Conservation (phyloP, 441 rosid species). For the Croton laevigatus region DNA sequence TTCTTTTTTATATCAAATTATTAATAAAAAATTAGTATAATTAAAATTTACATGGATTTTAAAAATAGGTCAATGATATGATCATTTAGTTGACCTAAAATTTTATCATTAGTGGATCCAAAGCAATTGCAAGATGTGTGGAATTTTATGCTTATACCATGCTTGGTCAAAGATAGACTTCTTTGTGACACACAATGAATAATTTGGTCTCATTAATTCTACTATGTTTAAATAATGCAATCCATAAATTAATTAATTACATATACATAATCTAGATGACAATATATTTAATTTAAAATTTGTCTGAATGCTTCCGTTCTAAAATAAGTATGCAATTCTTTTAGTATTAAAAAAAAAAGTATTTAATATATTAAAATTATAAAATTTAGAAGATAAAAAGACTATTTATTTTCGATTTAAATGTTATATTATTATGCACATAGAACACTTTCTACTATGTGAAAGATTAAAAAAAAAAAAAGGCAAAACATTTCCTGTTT, state of each 20-base stretch:
- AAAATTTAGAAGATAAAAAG: too few species aligned
- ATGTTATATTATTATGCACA: too few species aligned
- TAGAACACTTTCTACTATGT: too few species aligned
- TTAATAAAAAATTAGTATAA: background rate
- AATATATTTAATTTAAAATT: too few species aligned
- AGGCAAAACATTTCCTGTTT: too few species aligned
- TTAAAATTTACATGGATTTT: background rate
- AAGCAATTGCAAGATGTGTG: conserved; percentile 21
- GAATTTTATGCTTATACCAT: conserved; percentile 16
- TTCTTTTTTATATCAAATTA: background rate
- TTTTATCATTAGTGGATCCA: conserved; percentile 19
- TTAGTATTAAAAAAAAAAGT: too few species aligned
- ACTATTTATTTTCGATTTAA: too few species aligned
- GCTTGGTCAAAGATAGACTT: conserved; percentile 26
- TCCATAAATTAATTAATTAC: background rate
- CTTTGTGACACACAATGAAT: conserved; percentile 5
- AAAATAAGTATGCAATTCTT: too few species aligned
- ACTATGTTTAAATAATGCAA: background rate
- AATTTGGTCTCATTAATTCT: conserved; percentile 17
- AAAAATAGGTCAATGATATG: conserved; percentile 41
- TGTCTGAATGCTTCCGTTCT: too few species aligned
- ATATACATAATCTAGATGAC: too few species aligned
- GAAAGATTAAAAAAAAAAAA: too few species aligned
- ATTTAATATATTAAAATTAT: too few species aligned
- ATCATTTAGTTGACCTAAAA: conserved; percentile 40